phyloP scores from a whole-genome alignment of 148 eudicot species.

The Cornus controversa region DNA sequence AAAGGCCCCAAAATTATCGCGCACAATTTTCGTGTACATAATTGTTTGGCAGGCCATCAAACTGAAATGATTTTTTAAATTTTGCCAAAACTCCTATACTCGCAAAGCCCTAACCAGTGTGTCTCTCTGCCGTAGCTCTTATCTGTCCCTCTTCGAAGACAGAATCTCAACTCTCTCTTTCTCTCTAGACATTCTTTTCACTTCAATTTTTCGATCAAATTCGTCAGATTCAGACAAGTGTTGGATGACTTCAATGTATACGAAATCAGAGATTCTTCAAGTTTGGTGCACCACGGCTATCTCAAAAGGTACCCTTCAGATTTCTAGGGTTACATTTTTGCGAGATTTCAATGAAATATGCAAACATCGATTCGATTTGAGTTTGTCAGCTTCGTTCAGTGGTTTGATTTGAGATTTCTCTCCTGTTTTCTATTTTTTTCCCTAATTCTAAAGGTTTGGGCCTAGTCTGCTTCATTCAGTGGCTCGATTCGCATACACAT shows the following conservation, averaged over 20 bases:
- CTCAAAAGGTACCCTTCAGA: slow-evolving; percentile 26
- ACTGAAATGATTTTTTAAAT: too few species aligned
- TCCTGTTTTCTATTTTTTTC: too few species aligned
- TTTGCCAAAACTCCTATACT: too few species aligned
- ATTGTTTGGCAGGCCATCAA: too few species aligned
- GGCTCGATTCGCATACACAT: too few species aligned
- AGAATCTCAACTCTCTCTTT: neutral
- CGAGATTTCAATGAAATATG: neutral
- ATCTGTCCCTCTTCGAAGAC: too few species aligned
- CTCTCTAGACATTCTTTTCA: neutral
- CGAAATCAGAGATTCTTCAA: slow-evolving; percentile 5
- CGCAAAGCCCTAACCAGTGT: too few species aligned
- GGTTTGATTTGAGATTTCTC: too few species aligned
- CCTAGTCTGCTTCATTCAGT: slow-evolving; percentile 38
- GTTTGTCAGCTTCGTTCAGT: too few species aligned
- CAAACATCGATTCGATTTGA: neutral
- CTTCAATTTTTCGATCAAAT: neutral
- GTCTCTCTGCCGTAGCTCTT: too few species aligned
- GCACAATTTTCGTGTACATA: too few species aligned
- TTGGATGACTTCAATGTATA: slow-evolving; percentile 22
- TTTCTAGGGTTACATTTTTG: slow-evolving; percentile 1
- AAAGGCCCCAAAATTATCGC: too few species aligned
- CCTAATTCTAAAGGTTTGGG: slow-evolving; percentile 39
- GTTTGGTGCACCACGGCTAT: slow-evolving; percentile 20
- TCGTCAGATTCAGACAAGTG: slow-evolving; percentile 12